Percentiles rank a stretch among this genome's conserved stretches.
phyloP scores from a whole-genome alignment of 371 early-diverging fungal genomes.

The Gilbertella persicaria region DNA sequence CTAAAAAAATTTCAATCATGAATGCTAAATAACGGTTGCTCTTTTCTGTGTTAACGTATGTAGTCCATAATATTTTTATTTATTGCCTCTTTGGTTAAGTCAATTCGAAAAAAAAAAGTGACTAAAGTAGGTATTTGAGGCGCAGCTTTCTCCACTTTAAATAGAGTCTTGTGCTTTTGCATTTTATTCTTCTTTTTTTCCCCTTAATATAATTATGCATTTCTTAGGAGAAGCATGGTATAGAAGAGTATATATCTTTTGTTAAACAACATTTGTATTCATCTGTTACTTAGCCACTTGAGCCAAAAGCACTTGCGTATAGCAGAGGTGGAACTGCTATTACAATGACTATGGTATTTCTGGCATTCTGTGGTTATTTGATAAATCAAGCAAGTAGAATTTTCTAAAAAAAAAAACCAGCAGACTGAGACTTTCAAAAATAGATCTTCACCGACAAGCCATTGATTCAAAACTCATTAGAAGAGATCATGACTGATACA shows the following conservation, averaged over 20 bases:
- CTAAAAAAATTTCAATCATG: no score
- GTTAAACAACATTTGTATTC: no score
- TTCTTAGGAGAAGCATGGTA: slow-evolving; percentile 45
- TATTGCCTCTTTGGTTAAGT: no score
- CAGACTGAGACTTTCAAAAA: background rate
- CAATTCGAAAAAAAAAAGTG: no score
- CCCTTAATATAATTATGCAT: slow-evolving; percentile 24
- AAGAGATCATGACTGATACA: slow-evolving; percentile 19
- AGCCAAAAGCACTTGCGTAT: slow-evolving; percentile 29
- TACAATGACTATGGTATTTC: slow-evolving; percentile 26
- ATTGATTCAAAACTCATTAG: slow-evolving; percentile 33
- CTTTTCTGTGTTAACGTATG: no score
- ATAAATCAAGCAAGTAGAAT: slow-evolving; percentile 22
- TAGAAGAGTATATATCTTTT: slow-evolving; percentile 23
- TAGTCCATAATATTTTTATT: no score
- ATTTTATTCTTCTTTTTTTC: background rate
- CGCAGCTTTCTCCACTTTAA: no score
- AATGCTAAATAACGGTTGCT: no score
- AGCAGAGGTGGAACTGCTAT: slow-evolving; percentile 30
- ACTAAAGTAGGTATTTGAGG: no score
- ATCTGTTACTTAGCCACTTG: slow-evolving; percentile 31
- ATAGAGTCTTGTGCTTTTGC: background rate
- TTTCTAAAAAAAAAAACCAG: background rate
- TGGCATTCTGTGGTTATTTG: slow-evolving; percentile 37
- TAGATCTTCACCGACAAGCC: slow-evolving; percentile 37